Base-by-base conservation (phyloP, 2,329 filamentous ascomycete genomes). In the Conoideocrella luteorostrata region DNA sequence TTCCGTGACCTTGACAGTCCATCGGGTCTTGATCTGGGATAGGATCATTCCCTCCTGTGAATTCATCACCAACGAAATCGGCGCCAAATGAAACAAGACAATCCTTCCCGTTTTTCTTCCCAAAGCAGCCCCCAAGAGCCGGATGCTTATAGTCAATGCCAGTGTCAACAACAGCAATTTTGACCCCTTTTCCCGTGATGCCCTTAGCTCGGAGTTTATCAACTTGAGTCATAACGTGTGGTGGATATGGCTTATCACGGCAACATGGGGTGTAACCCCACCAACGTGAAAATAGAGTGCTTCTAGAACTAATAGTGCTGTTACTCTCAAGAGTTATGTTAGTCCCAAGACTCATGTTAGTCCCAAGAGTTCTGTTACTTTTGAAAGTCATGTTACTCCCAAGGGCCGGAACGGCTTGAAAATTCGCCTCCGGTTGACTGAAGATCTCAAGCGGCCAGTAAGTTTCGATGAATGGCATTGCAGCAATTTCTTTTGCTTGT, bases 61-160 rank as follows among this genome's bases (percentile, higher is more conserved):
- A 57, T 9, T 40, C 41, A 43, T 72, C 65, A 9, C 68, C 68
- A 3, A 68, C 61, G 38, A 74, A 56, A 33, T 73, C 70, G 22
- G 59, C 62, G 3, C 72, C 71, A 43, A 59, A 61, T 5, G 62
- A 59, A 7, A 75, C 65, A 11, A 72, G 60, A 48, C 62, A 72
- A 0, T 68, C 69, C 20, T 37, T 18, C 4, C n/a, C n/a, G n/a
- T n/a, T n/a, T n/a, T n/a, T n/a, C n/a, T n/a, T n/a, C n/a, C 72
- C 72, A 47, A 72, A 73, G 41, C 70, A 68, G 5, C 69, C 38
- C 9, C 81, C 81, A 0, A 84, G 70, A 18, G 77, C 75, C 2
- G 78, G 74, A 52, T 84, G 80, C 0, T 63, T 71, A 54, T 82
- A 84, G 56, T 84, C 79, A 36, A 81, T 63, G 52, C 75, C 75